Evolutionary conservation across 257 asterid species (phyloP).

Genomic region (Solanum peruvianum): DNA sequence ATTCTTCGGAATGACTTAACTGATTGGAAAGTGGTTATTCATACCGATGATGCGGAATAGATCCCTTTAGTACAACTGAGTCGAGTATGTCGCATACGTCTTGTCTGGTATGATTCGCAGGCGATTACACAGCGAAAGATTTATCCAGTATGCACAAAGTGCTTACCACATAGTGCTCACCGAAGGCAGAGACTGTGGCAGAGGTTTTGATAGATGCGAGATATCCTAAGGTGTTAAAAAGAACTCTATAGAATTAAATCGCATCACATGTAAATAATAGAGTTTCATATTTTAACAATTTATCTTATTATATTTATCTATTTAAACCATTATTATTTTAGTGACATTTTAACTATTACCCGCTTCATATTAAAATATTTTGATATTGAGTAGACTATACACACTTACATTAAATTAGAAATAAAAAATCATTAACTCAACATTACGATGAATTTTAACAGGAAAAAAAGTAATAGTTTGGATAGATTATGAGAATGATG

Average conservation of each 20-base stretch:
- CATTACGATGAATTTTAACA: not conserved
- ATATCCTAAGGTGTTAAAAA: too few relatives aligned
- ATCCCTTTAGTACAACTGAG: too few relatives aligned
- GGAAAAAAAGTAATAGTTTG: not conserved
- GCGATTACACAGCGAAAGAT: not conserved
- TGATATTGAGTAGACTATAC: not conserved
- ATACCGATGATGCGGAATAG: fast-evolving
- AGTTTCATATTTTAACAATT: not conserved
- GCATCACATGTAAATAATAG: not conserved
- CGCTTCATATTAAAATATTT: not conserved
- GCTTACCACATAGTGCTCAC: too few relatives aligned
- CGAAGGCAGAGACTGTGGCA: fast-evolving
- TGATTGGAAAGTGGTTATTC: fast-evolving
- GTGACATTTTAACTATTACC: not conserved
- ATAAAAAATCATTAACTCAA: not conserved
- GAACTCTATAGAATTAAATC: not conserved
- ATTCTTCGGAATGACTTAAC: fast-evolving
- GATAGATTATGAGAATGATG: not conserved
- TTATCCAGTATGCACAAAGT: not conserved
- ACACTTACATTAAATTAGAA: not conserved
- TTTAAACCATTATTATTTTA: too few relatives aligned
- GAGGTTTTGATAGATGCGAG: fast-evolving
- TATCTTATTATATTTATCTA: not conserved
- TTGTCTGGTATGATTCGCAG: too few relatives aligned
- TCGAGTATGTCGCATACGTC: fast-evolving